These are phyloP conservation scores for Saccharum hybrid DNA, from an alignment of 202 grass and related monocot genomes.

Conservation along the genomic window DNA sequence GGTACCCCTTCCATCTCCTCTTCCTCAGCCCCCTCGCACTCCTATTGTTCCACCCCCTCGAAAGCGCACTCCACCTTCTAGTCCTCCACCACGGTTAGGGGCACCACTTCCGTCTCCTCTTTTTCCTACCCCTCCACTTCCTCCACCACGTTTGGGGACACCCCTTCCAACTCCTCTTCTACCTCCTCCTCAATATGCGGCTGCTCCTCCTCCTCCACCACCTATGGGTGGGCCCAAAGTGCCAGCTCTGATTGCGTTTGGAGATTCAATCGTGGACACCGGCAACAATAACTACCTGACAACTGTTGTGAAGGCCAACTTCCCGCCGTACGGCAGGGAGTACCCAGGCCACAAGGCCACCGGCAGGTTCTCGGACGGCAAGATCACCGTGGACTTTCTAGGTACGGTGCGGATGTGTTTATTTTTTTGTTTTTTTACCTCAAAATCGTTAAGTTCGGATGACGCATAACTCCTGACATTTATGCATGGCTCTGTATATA, in stretches of 20 bases:
- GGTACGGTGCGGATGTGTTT: slow-evolving; percentile 26
- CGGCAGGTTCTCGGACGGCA: slow-evolving; percentile 73
- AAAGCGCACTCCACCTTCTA: neutral
- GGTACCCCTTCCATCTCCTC: neutral
- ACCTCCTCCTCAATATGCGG: neutral
- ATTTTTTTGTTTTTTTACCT: no score
- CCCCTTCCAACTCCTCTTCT: neutral
- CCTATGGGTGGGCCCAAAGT: slow-evolving; percentile 35
- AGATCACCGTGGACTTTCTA: slow-evolving; percentile 62
- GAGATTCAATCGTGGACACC: slow-evolving; percentile 70
- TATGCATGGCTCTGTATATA: no score
- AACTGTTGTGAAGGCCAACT: slow-evolving; percentile 58
- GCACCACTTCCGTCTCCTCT: neutral
- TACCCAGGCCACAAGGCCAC: slow-evolving; percentile 59
- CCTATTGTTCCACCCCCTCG: neutral
- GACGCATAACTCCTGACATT: neutral
- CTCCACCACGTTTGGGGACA: neutral
- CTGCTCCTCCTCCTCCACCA: neutral
- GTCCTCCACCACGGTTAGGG: neutral
- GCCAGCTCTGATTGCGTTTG: slow-evolving; percentile 57
- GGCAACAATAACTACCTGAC: slow-evolving; percentile 73
- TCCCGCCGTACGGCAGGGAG: slow-evolving; percentile 65
- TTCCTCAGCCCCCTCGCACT: neutral
- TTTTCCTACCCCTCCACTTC: neutral
- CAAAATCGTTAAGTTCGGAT: neutral